Conservation (phyloP, 495 filamentous ascomycete genomes). For the Penicillium dipodomyicola region DNA sequence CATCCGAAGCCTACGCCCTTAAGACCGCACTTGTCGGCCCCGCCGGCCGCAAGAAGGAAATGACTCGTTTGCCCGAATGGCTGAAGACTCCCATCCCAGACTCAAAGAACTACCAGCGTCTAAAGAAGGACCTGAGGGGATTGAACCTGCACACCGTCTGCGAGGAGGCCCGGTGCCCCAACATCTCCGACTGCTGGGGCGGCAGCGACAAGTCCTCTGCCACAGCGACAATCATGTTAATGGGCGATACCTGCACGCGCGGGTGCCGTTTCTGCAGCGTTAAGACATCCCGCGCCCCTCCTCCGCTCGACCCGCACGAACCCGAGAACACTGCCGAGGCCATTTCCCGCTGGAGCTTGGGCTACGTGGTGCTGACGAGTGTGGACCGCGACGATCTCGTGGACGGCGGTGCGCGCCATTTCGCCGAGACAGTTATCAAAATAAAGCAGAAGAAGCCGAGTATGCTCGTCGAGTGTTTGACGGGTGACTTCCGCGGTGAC, state of each 20-base stretch:
- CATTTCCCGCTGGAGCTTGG: constrained; percentile 85
- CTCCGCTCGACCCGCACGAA: constrained; percentile 90
- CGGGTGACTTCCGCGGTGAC: constrained; percentile 84
- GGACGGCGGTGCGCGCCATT: constrained; percentile 86
- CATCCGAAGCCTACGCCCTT: constrained; percentile 56
- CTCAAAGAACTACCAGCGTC: constrained; percentile 83
- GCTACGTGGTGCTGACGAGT: constrained; percentile 90
- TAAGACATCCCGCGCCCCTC: constrained; percentile 76
- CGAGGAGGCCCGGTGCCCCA: constrained; percentile 95
- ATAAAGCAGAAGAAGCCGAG: constrained; percentile 87
- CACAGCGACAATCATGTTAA: constrained; percentile 98
- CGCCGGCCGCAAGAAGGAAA: constrained; percentile 73
- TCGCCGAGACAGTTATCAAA: constrained; percentile 89
- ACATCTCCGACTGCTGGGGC: constrained; percentile 98
- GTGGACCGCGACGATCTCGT: constrained; percentile 91
- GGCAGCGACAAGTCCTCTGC: constrained; percentile 82
- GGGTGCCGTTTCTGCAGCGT: constrained; percentile 97
- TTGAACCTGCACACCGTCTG: constrained; percentile 92
- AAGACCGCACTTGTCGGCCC: constrained; percentile 80
- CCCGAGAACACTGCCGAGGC: constrained; percentile 96
- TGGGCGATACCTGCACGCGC: constrained; percentile 97
- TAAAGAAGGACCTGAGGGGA: constrained; percentile 88
- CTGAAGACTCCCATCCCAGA: constrained; percentile 91
- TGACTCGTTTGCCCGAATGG: constrained; percentile 90
- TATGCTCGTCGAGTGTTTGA: constrained; percentile 93